Percentiles rank a stretch among this genome's conserved stretches.
phyloP scores from a whole-genome alignment of 345 rosid genomes.

The Citrus unshiu region DNA sequence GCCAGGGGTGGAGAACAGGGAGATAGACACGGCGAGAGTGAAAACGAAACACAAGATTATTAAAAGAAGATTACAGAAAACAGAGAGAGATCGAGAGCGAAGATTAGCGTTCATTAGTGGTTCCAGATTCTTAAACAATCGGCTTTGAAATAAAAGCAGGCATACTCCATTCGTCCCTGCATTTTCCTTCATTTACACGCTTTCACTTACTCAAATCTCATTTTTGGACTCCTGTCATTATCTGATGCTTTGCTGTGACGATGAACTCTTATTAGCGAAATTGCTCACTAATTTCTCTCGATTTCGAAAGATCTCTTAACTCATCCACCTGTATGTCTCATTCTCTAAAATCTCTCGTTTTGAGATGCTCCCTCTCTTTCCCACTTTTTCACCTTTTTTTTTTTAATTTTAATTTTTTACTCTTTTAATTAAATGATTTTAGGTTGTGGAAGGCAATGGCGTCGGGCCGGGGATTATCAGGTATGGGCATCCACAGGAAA shows the following conservation, averaged over 20 bases:
- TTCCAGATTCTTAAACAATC: neutral
- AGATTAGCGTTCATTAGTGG: neutral
- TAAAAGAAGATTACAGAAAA: neutral
- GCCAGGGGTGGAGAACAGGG: no score
- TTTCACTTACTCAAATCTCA: neutral
- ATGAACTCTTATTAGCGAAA: constrained; percentile 6
- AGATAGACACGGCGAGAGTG: neutral
- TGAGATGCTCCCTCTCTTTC: neutral
- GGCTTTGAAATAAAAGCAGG: neutral
- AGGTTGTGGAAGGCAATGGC: constrained; percentile 56
- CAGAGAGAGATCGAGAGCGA: neutral
- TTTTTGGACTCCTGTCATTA: neutral
- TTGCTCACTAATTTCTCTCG: constrained; percentile 4
- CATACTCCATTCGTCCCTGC: neutral
- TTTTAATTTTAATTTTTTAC: no score
- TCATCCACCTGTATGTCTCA: constrained; percentile 17
- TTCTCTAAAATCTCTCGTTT: neutral
- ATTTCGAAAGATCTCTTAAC: constrained; percentile 28
- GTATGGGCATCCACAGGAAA: constrained; percentile 32
- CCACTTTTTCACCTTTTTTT: neutral
- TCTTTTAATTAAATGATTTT: constrained; percentile 13
- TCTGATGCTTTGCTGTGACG: constrained; percentile 15
- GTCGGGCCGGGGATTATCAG: constrained; percentile 58
- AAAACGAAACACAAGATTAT: neutral
- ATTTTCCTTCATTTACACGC: constrained; percentile 17